Evolutionary conservation across 2,329 filamentous ascomycete genomes (phyloP), one percentile per base, ranked within the genome.

Genomic region (Clarireedia hainanense): DNA sequence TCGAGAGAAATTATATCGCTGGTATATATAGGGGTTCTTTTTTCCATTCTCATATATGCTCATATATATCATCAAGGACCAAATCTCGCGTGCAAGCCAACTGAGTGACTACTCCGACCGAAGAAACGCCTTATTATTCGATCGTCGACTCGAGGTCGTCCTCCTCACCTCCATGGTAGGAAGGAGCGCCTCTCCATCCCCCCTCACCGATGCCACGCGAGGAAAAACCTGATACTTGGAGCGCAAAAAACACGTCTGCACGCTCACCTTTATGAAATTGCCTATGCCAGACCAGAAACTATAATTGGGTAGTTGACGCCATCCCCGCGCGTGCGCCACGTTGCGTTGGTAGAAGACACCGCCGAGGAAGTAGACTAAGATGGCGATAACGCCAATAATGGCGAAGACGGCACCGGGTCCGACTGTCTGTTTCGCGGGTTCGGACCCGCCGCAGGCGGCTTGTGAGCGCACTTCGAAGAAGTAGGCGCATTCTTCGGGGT

Each of bases 291-390:
- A 85, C 94, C 94, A 99, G 64, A 96, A 80, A 64, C 82, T 84
- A 74, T 94, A 96, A 74, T 99, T 97, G 52, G 94, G 94, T 64
- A 96, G 75, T 71, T 99, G 94, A 64, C 89, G 83, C 94, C 92
- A 97, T 48, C 94, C 94, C 60, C 94, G 81, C 65, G 95, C 91
- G 70, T 99, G 89, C 73, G 91, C 86, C 57, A 99, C 91, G 34
- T 90, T 95, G 58, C 94, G 84, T 72, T 96, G 92, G 76, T 97
- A 99, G 60, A 96, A 91, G 64, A 95, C 88, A 67, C 94, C 94
- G 63, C 94, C 94, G 39, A 95, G 80, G 55, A 96, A 76, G 72
- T 99, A 99, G 23, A 94, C 94, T 9, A 92, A 74, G 39, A 96
- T 79, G 9, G 91, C 88, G 58, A 84, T 80, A 58, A 78, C 75